These are phyloP conservation scores for Agaricus blazei DNA, from an alignment of 768 basidiomycete genomes.

Conservation along the genomic window DNA sequence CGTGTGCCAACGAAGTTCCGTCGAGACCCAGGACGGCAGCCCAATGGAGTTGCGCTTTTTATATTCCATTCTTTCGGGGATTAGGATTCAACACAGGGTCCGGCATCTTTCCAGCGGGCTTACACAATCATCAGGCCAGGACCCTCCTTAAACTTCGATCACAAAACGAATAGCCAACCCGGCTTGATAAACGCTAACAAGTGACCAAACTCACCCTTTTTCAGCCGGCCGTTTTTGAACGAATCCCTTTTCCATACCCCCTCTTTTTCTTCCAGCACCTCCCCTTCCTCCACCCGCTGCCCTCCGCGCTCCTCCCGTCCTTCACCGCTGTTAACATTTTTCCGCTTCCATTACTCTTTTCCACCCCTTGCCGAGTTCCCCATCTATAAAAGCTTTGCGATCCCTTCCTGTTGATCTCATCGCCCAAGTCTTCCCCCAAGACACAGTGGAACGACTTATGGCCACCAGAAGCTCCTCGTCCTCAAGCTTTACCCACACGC, in stretches of 20 bases:
- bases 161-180: constrained; percentile 2
- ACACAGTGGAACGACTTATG: too few relatives aligned
- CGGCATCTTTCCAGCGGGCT: constrained; percentile 1
- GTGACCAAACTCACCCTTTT: not conserved
- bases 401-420: not conserved
- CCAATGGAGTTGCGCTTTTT: constrained; percentile 3
- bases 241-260: not conserved
- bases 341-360: not conserved
- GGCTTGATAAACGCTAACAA: constrained; percentile 2
- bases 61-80: constrained; percentile 2
- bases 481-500: not conserved
- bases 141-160: constrained; percentile 1
- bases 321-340: not conserved
- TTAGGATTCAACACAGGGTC: constrained; percentile 4
- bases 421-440: not conserved
- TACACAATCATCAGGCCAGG: constrained; percentile 1
- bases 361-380: not conserved
- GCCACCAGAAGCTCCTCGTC: not conserved
- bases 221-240: not conserved
- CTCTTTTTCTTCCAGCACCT: not conserved
- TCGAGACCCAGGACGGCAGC: not conserved
- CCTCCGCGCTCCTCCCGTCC: not conserved
- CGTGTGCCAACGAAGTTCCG: not conserved
- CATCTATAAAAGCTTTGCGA: not conserved
- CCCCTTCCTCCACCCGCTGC: not conserved